Evolutionary conservation across 331 rosid species (phyloP).

Genomic region (Prunus yedoensis): DNA sequence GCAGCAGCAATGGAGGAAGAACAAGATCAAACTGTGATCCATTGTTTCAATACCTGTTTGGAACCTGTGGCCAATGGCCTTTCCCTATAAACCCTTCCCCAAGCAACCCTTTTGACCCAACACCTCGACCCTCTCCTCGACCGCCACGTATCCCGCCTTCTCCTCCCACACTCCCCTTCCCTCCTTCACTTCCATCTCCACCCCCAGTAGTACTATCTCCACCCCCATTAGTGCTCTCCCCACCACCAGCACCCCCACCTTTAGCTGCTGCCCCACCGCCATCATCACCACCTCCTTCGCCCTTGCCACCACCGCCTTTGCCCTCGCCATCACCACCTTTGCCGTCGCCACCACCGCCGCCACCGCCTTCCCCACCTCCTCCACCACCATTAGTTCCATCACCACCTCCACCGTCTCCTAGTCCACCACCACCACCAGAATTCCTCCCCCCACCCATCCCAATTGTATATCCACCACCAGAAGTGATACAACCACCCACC

Average conservation of each 20-base stretch:
- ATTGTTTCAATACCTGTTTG: slow-evolving; percentile 51
- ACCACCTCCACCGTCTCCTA: slow-evolving; percentile 19
- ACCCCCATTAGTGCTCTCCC: too few species aligned
- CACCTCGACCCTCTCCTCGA: slow-evolving; percentile 34
- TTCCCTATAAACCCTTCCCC: slow-evolving; percentile 57
- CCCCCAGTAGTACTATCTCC: too few species aligned
- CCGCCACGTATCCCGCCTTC: slow-evolving; percentile 9
- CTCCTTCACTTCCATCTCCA: too few species aligned
- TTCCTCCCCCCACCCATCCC: slow-evolving; percentile 34
- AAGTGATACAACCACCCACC: slow-evolving; percentile 27
- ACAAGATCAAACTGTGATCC: slow-evolving; percentile 55
- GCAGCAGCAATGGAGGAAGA: slow-evolving; percentile 12
- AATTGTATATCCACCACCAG: slow-evolving; percentile 9
- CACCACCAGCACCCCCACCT: slow-evolving; percentile 20
- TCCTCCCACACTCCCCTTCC: too few species aligned
- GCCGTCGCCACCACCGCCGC: too few species aligned
- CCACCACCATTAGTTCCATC: slow-evolving; percentile 21
- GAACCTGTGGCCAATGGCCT: slow-evolving; percentile 66
- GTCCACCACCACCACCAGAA: slow-evolving; percentile 28
- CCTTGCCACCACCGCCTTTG: slow-evolving; percentile 3
- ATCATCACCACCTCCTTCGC: slow-evolving; percentile 10
- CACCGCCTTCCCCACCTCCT: neutral
- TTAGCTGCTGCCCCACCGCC: slow-evolving; percentile 19
- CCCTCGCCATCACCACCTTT: too few species aligned
- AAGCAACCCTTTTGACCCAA: slow-evolving; percentile 58